phyloP scores from a whole-genome alignment of 176 grass and related monocot genomes.

The Lolium perenne region DNA sequence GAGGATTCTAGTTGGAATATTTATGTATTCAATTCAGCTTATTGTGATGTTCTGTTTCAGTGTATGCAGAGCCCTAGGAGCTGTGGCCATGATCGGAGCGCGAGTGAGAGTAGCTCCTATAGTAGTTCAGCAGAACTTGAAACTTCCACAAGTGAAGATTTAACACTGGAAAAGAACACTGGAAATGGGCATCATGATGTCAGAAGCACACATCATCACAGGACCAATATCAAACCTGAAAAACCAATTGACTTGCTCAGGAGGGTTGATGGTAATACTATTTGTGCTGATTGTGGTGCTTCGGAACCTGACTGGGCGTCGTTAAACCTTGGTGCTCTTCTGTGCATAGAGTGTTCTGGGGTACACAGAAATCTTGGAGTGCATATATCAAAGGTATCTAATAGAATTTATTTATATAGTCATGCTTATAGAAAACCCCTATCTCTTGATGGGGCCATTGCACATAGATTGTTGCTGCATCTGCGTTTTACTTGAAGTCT shows the following conservation, averaged over 20 bases:
- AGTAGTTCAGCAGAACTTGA: conserved; percentile 82
- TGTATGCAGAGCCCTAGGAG: conserved; percentile 64
- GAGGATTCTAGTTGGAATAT: conserved; percentile 22
- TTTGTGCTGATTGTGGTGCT: conserved; percentile 89
- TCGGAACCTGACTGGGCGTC: conserved; percentile 97
- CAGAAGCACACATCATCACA: conserved; percentile 70
- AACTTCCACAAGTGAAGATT: conserved; percentile 62
- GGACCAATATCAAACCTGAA: conserved; percentile 69
- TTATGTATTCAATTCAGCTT: conserved; percentile 48
- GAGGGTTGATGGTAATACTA: conserved; percentile 79
- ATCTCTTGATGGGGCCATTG: conserved; percentile 24
- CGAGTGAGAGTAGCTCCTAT: conserved; percentile 85
- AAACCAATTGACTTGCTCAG: conserved; percentile 92
- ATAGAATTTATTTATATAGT: conserved; percentile 34
- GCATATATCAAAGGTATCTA: conserved; percentile 95
- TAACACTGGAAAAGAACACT: conserved; percentile 61
- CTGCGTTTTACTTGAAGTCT: conserved; percentile 24
- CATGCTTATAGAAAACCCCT: background rate
- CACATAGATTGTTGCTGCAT: conserved; percentile 27
- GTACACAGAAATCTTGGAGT: conserved; percentile 98
- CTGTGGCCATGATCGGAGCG: conserved; percentile 63
- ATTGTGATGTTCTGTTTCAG: conserved; percentile 55
- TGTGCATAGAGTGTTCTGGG: conserved; percentile 99
- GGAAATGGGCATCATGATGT: conserved; percentile 77
- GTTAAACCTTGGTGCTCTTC: conserved; percentile 89